Percentiles rank a stretch among this genome's conserved stretches.
Conservation (phyloP, 768 basidiomycete genomes). For the Boletellus ananiceps region DNA sequence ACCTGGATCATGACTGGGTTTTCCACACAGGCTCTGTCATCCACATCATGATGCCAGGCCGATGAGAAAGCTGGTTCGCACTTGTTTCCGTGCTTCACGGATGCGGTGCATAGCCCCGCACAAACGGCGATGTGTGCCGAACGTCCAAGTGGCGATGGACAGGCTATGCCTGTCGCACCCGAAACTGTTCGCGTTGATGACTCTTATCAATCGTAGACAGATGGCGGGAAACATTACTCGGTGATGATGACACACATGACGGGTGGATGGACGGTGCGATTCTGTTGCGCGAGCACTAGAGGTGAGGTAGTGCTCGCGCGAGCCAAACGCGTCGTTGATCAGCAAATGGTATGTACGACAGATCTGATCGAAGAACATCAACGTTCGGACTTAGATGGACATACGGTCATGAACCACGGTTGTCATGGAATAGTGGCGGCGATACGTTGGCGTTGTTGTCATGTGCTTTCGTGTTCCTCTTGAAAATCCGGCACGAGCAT, state of each 20-base stretch:
- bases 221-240: no score
- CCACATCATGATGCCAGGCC: conserved; percentile 9
- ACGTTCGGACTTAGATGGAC: conserved; percentile 12
- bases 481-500: no score
- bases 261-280: no score
- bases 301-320: no score
- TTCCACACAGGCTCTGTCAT: not conserved
- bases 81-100: conserved; percentile 22
- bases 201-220: not conserved
- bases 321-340: no score
- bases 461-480: not conserved
- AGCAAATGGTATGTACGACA: not conserved
- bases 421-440: conserved; percentile 9
- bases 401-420: not conserved
- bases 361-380: conserved; percentile 3
- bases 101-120: not conserved
- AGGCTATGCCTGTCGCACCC: conserved; percentile 4
- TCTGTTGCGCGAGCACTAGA: no score
- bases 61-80: not conserved
- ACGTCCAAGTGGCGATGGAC: not conserved
- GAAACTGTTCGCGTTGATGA: not conserved
- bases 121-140: no score
- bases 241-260: no score
- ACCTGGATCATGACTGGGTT: conserved; percentile 3
- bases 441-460: conserved; percentile 5